Evolutionary conservation across 176 grass and related monocot species (phyloP), one percentile per base, ranked within the genome.

Genomic region (Aegilops longissima): DNA sequence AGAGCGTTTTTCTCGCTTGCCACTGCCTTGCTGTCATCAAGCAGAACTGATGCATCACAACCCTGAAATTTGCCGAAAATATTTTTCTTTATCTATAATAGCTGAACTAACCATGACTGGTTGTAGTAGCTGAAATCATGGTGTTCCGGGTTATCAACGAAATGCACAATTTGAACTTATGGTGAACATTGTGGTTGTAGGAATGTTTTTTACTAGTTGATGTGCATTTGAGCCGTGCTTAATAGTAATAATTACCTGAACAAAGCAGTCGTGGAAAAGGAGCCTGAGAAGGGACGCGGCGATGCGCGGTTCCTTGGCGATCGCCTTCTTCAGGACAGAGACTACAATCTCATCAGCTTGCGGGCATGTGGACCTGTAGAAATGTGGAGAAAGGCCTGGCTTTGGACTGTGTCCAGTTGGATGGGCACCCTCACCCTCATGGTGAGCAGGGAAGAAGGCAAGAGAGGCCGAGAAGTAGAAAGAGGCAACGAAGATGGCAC

Each of bases 251-350:
- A 59, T 59, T 77, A 97, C 95, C 88, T 97, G 90, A 80, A 97
- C 95, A 77, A 97, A 94, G 83, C 95, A 91, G 83, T 92, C 92
- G 66, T 94, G 92, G 74, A 97, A 97, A 21, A 85, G 86, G 81
- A 97, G 88, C 88, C 90, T 87, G 61, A 97, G 90, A 72, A 97
- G 92, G 61, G 92, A 91, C 65, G 95, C 90, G 59, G 90, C 90
- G 24, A 94, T 94, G 66, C 90, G 31, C 51, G 30, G 92, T 58
- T 94, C 88, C 73, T 92, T 83, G 16, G 77, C 78, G 3, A 94
- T 92, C 54, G 92, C 86, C 74, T 91, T 92, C 80, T 97, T 88
- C 21, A 94, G 25, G 80, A 94, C 79, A 23, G 85, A 85, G 17
- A 89, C 89, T 42, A 92, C 90, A 66, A 92, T 97, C 85, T 97